Evolutionary conservation across 768 basidiomycete species (phyloP).

Genomic region (Trametes punicea): DNA sequence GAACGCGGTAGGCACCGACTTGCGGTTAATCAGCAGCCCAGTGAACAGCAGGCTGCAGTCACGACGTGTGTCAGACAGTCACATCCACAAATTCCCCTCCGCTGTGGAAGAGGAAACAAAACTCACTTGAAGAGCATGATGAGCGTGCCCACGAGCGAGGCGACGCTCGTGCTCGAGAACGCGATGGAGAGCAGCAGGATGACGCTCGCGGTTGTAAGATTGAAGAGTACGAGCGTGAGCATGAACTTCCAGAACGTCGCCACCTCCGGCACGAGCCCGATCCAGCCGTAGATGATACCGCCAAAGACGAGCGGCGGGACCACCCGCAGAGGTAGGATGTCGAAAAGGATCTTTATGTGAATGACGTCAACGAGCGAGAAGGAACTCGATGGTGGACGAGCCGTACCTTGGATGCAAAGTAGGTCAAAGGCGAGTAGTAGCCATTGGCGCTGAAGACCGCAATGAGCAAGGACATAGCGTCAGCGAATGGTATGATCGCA

Average conservation of each 20-base stretch:
- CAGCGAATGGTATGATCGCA: constrained; percentile 32
- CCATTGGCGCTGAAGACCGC: constrained; percentile 73
- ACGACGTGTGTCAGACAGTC: neutral
- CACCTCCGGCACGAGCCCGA: constrained; percentile 91
- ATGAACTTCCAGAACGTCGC: constrained; percentile 97
- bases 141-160: constrained; percentile 90
- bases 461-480: neutral
- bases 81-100: too few relatives aligned
- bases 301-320: constrained; percentile 96
- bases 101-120: neutral
- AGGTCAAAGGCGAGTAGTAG: constrained; percentile 95
- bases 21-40: constrained; percentile 91
- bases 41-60: constrained; percentile 82
- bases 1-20: constrained; percentile 67
- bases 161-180: constrained; percentile 82
- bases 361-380: neutral
- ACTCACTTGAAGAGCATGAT: constrained; percentile 98
- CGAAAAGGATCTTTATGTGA: constrained; percentile 75
- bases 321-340: constrained; percentile 90
- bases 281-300: constrained; percentile 91
- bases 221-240: constrained; percentile 93
- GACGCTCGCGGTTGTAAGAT: constrained; percentile 90
- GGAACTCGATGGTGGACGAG: neutral
- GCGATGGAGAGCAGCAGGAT: constrained; percentile 89
- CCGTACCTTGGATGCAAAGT: constrained; percentile 87